These are phyloP conservation scores for Ramalina peruviana DNA, from an alignment of 495 filamentous ascomycete species.

Conservation along the genomic window DNA sequence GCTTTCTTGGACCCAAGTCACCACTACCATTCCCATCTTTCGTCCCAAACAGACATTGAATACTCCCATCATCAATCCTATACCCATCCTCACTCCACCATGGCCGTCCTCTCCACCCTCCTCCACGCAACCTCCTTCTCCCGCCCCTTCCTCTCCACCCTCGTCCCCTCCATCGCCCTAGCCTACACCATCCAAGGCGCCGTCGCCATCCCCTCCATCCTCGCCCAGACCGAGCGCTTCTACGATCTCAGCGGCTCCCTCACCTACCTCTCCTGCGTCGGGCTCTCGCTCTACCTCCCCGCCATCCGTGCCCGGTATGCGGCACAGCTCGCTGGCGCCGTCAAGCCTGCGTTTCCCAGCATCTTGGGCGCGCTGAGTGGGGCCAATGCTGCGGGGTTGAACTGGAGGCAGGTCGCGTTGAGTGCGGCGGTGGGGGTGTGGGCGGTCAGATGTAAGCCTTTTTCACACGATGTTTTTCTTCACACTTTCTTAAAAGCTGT, in stretches of 20 bases:
- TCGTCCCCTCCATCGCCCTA: conserved; percentile 42
- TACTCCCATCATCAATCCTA: background rate
- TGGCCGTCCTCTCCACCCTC: conserved; percentile 35
- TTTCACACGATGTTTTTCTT: background rate
- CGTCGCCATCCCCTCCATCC: conserved; percentile 44
- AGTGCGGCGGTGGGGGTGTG: conserved; percentile 42
- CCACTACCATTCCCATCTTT: background rate
- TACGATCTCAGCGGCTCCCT: conserved; percentile 51
- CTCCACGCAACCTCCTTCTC: conserved; percentile 42
- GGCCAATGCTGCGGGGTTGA: conserved; percentile 24
- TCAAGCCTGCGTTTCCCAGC: conserved; percentile 33
- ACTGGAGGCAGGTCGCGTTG: conserved; percentile 48
- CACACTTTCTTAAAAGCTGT: too few species aligned
- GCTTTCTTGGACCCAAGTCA: background rate
- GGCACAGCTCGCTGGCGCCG: conserved; percentile 20
- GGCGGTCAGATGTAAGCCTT: conserved; percentile 38
- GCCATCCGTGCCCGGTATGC: conserved; percentile 35
- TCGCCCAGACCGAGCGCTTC: conserved; percentile 42
- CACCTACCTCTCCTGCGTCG: conserved; percentile 45
- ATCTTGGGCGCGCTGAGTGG: conserved; percentile 26
- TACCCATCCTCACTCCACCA: conserved; percentile 13
- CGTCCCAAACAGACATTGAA: background rate
- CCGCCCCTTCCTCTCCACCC: conserved; percentile 42
- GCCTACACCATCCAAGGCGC: conserved; percentile 26
- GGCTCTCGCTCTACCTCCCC: conserved; percentile 44